Base-by-base conservation (phyloP, 345 rosid genomes). In the Gossypium longicalyx region DNA sequence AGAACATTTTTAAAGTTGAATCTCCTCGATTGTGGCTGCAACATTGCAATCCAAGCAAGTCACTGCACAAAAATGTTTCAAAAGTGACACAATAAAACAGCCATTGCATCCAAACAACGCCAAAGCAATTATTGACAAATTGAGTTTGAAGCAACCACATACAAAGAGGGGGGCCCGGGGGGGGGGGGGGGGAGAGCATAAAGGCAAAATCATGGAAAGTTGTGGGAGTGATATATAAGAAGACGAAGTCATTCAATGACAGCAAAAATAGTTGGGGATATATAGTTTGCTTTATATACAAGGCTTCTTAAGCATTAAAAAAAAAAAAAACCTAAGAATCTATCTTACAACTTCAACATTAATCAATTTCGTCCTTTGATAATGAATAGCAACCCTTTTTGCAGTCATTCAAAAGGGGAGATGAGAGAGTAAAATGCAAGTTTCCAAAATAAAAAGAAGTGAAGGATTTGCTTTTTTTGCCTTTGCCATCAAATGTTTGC, bases 231-330 rank as follows among this genome's bases (percentile, higher is more conserved):
- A 34, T 34, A 5, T 34, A 34, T 34, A 5, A 5, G 12, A 34
- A 34, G 12, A 57, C 22, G 13, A 47, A 2, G 12, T 47, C 13
- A 10, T 47, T 47, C 4, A 2, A 9, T 47, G 51, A 47, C 7
- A 47, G 16, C 51, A 47, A 47, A 47, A 11, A 4, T 34, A 57
- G 11, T 0, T 9, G 25, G 2, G 68, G 69, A 41, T 64, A 64
- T 43, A 9, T 64, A 41, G 69, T n/a, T 64, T 64, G 69, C 69
- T 64, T 64, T n/a, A 25, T 19, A 64, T 3, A 23, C 51, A 64
- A 64, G 69, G 69, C 49, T 64, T 38, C 68, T 17, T 4, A 38
- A 1, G 48, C 5, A 47, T 16, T 7, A 8, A 43, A 9, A 29
- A 6, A 7, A 1, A 34, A 34, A 25, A 60, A 8, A 38, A 47